Percentiles rank a stretch among this genome's conserved stretches.
Conservation (phyloP, 2,329 filamentous ascomycete species). For the Moelleriella libera region DNA sequence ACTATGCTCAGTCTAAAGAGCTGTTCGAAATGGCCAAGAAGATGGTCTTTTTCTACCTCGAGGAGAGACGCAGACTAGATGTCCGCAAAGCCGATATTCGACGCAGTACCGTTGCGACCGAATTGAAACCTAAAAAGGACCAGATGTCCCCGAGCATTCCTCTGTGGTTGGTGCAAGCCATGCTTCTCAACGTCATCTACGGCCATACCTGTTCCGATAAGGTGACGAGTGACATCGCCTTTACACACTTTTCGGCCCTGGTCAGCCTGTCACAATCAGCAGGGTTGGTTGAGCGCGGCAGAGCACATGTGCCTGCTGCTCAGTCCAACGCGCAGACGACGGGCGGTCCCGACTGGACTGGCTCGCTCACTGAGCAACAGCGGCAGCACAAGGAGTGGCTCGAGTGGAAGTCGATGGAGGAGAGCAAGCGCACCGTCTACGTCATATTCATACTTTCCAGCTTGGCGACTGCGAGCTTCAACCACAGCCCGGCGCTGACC, state of each 20-base stretch:
- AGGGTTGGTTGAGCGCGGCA: conserved; percentile 41
- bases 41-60: conserved; percentile 85
- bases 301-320: conserved; percentile 13
- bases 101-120: conserved; percentile 32
- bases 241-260: conserved; percentile 78
- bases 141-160: conserved; percentile 53
- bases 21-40: conserved; percentile 89
- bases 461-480: conserved; percentile 81
- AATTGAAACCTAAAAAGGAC: conserved; percentile 39
- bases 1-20: conserved; percentile 64
- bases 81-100: conserved; percentile 50
- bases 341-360: conserved; percentile 33
- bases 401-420: conserved; percentile 76
- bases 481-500: conserved; percentile 77
- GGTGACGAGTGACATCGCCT: conserved; percentile 78
- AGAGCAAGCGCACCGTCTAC: conserved; percentile 86
- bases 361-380: conserved; percentile 12
- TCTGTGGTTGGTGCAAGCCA: conserved; percentile 90
- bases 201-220: conserved; percentile 92
- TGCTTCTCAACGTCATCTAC: conserved; percentile 92
- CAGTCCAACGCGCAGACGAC: conserved; percentile 41
- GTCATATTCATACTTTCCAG: conserved; percentile 86
- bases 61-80: conserved; percentile 78
- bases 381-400: conserved; percentile 55
- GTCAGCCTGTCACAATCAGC: conserved; percentile 84